These are phyloP conservation scores for Rhodotorula diobovata DNA, from an alignment of 768 basidiomycete species.

Conservation along the genomic window DNA sequence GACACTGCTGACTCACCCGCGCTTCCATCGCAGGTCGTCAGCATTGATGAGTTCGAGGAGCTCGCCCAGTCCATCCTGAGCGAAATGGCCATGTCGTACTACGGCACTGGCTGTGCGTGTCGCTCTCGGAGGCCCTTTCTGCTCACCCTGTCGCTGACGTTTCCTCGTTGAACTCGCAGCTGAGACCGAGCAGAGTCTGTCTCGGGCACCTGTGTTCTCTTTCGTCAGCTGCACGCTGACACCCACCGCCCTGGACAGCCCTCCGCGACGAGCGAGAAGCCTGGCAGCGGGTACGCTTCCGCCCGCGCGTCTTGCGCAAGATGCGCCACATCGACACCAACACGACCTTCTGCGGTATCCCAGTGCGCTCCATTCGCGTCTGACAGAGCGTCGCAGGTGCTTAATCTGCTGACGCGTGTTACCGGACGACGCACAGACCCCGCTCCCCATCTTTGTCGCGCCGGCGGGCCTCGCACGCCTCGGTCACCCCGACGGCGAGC, in stretches of 20 bases:
- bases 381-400: neutral
- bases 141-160: neutral
- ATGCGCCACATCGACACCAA: slow-evolving; percentile 46
- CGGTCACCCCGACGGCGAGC: slow-evolving; percentile 80
- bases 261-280: slow-evolving; percentile 8
- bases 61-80: neutral
- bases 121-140: neutral
- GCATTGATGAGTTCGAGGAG: slow-evolving; percentile 33
- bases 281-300: slow-evolving; percentile 33
- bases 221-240: neutral
- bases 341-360: slow-evolving; percentile 61
- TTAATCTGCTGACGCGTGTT: slow-evolving; percentile 46
- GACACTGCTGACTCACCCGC: slow-evolving; percentile 14
- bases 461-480: slow-evolving; percentile 78
- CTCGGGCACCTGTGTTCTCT: neutral
- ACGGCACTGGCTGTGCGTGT: slow-evolving; percentile 16
- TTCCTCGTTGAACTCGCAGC: neutral
- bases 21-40: slow-evolving; percentile 5
- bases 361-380: slow-evolving; percentile 63
- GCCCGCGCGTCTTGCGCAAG: slow-evolving; percentile 26
- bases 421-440: slow-evolving; percentile 49
- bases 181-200: slow-evolving; percentile 15
- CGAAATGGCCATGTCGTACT: slow-evolving; percentile 10
- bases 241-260: neutral
- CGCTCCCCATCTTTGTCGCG: slow-evolving; percentile 77